Base-by-base conservation (phyloP, 495 filamentous ascomycete species). In the Aspergillus olivimuriae region DNA sequence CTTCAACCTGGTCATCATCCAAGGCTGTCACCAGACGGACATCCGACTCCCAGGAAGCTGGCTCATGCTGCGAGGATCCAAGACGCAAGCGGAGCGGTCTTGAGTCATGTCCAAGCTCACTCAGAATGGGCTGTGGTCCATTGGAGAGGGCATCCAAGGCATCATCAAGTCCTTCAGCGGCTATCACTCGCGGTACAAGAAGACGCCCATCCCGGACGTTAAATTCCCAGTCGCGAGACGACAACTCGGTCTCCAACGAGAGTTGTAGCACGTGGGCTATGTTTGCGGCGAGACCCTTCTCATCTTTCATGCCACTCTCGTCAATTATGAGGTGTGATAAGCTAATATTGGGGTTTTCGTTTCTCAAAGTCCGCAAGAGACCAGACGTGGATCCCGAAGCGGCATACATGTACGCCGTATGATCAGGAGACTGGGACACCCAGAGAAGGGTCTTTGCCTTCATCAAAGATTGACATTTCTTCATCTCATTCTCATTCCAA, bases 281-380 rank as follows among this genome's bases (percentile, higher is more conserved):
- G 0, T 48, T 40, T 22, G 34, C 39, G 1, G 55, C 54, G 2
- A 55, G 9, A 1, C 42, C 38, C 10, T 46, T 24, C n/a, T 40
- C n/a, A 7, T 46, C 42, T 16, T 47, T 21, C 10, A 47, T 10
- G 14, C 51, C 51, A 2, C 40, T 20, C 9, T 22, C 22, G 34
- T 48, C 48, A 0, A 53, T 39, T 6, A 44, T 42, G 1, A 60
- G 18, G 3, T 60, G 54, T 1, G 47, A 44, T 11, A 60, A 44
- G 1, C 31, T 45, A 3, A 49, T 39, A 21, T 44, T 50, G 22
- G 40, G 52, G 4, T 51, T 31, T 34, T 61, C 57, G 18, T 55
- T 55, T 16, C 57, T 51, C 0, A 61, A 39, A 5, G 57, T 58
- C 28, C 57, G 51, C 39, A 61, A 23, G 11, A 61, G 46, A 12